Conservation (phyloP, 2,329 filamentous ascomycete genomes). For the Fusarium nodosum region DNA sequence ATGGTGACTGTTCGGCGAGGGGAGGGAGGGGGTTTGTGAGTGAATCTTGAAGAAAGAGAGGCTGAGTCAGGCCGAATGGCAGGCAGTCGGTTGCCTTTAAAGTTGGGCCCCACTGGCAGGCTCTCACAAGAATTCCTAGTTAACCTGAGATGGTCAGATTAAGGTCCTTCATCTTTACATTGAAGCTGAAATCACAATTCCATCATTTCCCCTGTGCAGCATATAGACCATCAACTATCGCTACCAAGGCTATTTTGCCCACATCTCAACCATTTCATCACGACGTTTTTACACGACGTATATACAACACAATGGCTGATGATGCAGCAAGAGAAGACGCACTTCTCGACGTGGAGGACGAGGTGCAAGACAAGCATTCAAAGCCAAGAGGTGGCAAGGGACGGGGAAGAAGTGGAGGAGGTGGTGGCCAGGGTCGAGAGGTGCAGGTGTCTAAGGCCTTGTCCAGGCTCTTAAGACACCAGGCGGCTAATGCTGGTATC, state of each 20-base stretch:
- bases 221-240: neutral
- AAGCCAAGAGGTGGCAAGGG: slow-evolving; percentile 43
- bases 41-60: neutral
- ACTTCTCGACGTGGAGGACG: slow-evolving; percentile 46
- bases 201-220: neutral
- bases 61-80: slow-evolving; percentile 48
- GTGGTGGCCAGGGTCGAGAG: slow-evolving; percentile 57
- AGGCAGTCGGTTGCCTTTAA: slow-evolving; percentile 5
- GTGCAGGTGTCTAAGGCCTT: slow-evolving; percentile 67
- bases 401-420: slow-evolving; percentile 49
- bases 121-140: slow-evolving; percentile 16
- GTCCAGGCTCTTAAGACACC: slow-evolving; percentile 68
- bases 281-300: slow-evolving; percentile 3
- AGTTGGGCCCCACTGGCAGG: slow-evolving; percentile 8
- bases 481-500: slow-evolving; percentile 69
- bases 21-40: neutral
- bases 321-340: slow-evolving; percentile 20
- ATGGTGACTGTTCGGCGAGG: neutral
- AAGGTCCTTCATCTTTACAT: slow-evolving; percentile 20
- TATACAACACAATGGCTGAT: slow-evolving; percentile 38
- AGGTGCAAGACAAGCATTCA: slow-evolving; percentile 38
- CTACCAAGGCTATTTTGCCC: neutral
- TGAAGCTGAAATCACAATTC: neutral
- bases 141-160: neutral
- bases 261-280: neutral